These are phyloP conservation scores for Canna indica DNA, from an alignment of 176 grass and related monocot genomes.

Conservation along the genomic window DNA sequence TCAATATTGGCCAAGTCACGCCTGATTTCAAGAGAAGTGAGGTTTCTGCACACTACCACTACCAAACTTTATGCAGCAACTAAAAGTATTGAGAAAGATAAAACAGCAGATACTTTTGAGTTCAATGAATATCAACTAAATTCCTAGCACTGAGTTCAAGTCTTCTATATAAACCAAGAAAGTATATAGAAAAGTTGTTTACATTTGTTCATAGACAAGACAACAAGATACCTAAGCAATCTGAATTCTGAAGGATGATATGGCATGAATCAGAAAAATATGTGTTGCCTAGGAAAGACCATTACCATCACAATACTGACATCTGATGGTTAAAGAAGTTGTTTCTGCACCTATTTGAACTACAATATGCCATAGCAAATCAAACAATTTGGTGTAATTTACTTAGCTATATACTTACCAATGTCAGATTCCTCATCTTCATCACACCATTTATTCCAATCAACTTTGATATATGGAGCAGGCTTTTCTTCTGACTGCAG, in stretches of 20 bases:
- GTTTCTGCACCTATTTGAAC: not conserved
- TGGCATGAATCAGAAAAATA: not conserved
- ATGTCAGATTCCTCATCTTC: slow-evolving; percentile 63
- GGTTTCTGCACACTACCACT: not conserved
- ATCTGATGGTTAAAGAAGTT: not conserved
- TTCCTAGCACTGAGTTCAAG: no score
- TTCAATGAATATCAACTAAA: no score
- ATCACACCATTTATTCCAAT: slow-evolving; percentile 97
- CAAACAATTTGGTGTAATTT: no score
- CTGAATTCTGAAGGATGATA: not conserved
- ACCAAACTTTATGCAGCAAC: not conserved
- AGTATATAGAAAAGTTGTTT: not conserved
- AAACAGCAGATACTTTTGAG: not conserved
- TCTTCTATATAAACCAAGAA: not conserved
- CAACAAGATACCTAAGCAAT: not conserved
- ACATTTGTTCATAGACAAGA: not conserved
- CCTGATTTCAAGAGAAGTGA: not conserved
- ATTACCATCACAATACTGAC: not conserved
- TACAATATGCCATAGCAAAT: no score
- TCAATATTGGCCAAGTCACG: no score
- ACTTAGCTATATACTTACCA: slow-evolving; percentile 2
- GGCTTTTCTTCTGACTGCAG: slow-evolving; percentile 85
- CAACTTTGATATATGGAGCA: slow-evolving; percentile 92
- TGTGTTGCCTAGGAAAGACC: not conserved
- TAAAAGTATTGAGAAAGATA: not conserved